Evolutionary conservation across 2,329 filamentous ascomycete species (phyloP).

Genomic region (Cladophialophora bantiana): DNA sequence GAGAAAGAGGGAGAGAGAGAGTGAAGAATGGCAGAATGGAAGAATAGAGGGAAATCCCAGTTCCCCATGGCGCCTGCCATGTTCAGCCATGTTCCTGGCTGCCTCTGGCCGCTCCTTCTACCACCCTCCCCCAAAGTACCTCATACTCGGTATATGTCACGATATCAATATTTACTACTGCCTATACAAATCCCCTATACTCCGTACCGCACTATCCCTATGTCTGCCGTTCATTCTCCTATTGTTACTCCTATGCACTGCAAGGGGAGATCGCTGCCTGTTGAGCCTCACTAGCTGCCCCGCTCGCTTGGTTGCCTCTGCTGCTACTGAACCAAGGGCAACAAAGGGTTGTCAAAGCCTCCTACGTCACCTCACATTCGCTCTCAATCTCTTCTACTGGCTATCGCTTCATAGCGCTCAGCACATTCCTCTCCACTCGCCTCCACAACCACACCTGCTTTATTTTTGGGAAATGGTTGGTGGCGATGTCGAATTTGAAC

Average conservation of each 20-base stretch:
- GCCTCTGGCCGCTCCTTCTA: not conserved
- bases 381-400: not conserved
- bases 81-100: not conserved
- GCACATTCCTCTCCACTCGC: not conserved
- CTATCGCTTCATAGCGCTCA: not conserved
- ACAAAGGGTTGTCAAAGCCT: not conserved
- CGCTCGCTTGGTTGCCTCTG: too few relatives aligned
- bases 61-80: not conserved
- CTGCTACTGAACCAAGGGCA: too few relatives aligned
- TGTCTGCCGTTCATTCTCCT: not conserved
- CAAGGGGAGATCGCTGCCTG: not conserved
- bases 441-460: conserved; percentile 3
- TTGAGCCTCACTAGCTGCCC: too few relatives aligned
- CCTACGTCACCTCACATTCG: conserved; percentile 5
- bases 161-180: too few relatives aligned
- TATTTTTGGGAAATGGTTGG: conserved; percentile 15
- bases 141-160: too few relatives aligned
- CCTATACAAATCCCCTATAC: not conserved
- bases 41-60: not conserved
- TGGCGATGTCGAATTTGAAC: conserved; percentile 13
- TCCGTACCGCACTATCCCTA: not conserved
- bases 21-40: not conserved
- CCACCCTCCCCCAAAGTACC: not conserved
- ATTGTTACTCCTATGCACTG: not conserved
- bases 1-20: not conserved